Percentiles rank a stretch among this genome's conserved stretches.
phyloP scores from a whole-genome alignment of 2,329 filamentous ascomycete genomes.

The Ophiosphaerella herpotricha region DNA sequence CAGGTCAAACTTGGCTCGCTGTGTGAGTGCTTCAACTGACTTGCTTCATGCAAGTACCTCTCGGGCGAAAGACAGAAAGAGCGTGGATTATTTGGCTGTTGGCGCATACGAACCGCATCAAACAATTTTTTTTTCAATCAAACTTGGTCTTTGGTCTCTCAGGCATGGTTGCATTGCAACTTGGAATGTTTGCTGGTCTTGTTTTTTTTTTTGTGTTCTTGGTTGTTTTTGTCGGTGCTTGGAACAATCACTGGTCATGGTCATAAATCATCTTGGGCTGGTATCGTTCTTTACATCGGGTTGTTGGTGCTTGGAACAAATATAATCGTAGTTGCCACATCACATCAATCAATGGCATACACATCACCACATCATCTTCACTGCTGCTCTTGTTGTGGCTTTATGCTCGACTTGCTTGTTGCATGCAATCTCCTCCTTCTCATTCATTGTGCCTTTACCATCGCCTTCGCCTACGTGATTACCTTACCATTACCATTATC shows the following conservation, averaged over 20 bases:
- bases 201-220: too few relatives aligned
- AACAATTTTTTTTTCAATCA: not conserved
- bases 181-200: not conserved
- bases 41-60: not conserved
- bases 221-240: too few relatives aligned
- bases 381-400: not conserved
- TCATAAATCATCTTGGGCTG: too few relatives aligned
- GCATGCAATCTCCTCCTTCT: not conserved
- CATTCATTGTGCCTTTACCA: not conserved
- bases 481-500: too few relatives aligned
- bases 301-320: too few relatives aligned
- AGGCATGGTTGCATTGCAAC: not conserved
- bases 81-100: slow-evolving; percentile 4
- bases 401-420: not conserved
- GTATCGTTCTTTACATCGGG: too few relatives aligned
- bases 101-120: not conserved
- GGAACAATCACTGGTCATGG: too few relatives aligned
- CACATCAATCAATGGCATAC: too few relatives aligned
- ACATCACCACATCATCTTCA: not conserved
- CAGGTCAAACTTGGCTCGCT: slow-evolving; percentile 4
- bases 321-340: too few relatives aligned
- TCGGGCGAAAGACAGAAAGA: slow-evolving; percentile 6
- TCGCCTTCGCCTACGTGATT: too few relatives aligned
- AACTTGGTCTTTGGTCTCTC: not conserved
- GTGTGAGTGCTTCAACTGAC: not conserved